Evolutionary conservation across 371 early-diverging fungal genomes (phyloP), one percentile per base, ranked within the genome.

Genomic region (Apophysomyces sp.): DNA sequence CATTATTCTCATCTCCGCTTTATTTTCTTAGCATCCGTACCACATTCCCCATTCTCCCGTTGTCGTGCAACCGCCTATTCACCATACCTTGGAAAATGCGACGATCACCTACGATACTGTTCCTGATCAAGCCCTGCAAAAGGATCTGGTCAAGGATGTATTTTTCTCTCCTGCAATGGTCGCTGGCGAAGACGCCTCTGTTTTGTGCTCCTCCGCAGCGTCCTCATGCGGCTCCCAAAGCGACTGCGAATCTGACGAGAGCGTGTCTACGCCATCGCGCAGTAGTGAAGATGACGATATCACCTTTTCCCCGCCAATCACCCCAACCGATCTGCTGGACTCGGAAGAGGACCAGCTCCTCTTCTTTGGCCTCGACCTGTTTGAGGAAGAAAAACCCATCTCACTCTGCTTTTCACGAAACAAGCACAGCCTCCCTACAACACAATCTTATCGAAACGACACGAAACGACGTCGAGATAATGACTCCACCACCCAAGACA

Each of bases 41-140:
- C 26, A 53, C 32, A 13, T 30, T 32, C 54, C 54, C 54, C 31
- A 30, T 53, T 53, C 63, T 26, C 51, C 55, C 32, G 32, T 52
- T 52, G 49, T 44, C 16, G 49, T 56, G 37, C 44, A 44, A 44
- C 60, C 37, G 24, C 78, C 78, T 34, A 78, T 78, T 54, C 78
- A 81, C 53, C 78, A 74, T 54, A 78, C 81, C 0, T 59, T 81
- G 24, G 78, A 78, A 53, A 81, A 81, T 55, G 74, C 76, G 11
- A 81, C 78, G 4, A 81, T 81, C 52, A 72, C 73, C 16, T 81
- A 73, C 68, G 78, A 78, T 57, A 65, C 37, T 21, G 68, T 67
- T 8, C 52, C 63, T 6, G 66, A 71, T 9, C 66, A 66, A 15
- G 41, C 61, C 26, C 36, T 58, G 16, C 78, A 74, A 59, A 70